Evolutionary conservation across 352 stramenopile species (phyloP).

Genomic region (Pythium sukuiense): DNA sequence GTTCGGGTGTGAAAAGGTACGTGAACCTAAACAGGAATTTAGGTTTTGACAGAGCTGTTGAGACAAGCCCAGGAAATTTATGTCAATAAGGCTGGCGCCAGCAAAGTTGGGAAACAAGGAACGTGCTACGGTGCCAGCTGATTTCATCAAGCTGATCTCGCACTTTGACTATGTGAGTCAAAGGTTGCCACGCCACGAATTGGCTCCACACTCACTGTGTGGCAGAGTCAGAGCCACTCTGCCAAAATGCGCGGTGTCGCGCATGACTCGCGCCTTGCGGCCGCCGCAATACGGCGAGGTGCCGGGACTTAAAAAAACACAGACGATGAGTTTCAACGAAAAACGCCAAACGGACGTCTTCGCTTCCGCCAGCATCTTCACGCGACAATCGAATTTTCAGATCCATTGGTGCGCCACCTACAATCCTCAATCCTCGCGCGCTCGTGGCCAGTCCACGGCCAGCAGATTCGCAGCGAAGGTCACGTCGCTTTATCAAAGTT

Average conservation of each 20-base stretch:
- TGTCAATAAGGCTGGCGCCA: not conserved
- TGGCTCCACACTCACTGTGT: no score
- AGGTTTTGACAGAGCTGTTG: not conserved
- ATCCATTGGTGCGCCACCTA: not conserved
- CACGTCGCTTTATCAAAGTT: no score
- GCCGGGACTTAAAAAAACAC: not conserved
- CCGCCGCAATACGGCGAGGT: no score
- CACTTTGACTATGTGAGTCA: no score
- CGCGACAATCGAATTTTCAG: not conserved
- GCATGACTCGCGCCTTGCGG: no score
- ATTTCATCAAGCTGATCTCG: not conserved
- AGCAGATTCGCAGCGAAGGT: not conserved
- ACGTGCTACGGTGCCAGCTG: constrained; percentile 1
- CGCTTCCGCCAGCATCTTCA: not conserved
- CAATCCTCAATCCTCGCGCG: not conserved
- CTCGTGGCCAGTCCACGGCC: not conserved
- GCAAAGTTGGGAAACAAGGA: not conserved
- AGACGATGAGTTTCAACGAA: not conserved
- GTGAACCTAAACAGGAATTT: not conserved
- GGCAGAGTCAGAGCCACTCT: no score
- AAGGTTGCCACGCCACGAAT: no score
- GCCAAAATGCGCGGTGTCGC: no score
- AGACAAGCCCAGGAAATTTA: not conserved
- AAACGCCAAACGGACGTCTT: not conserved
- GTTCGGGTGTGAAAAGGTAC: not conserved